Evolutionary conservation across 331 rosid genomes (phyloP).

Genomic region (Spiraea crenata): DNA sequence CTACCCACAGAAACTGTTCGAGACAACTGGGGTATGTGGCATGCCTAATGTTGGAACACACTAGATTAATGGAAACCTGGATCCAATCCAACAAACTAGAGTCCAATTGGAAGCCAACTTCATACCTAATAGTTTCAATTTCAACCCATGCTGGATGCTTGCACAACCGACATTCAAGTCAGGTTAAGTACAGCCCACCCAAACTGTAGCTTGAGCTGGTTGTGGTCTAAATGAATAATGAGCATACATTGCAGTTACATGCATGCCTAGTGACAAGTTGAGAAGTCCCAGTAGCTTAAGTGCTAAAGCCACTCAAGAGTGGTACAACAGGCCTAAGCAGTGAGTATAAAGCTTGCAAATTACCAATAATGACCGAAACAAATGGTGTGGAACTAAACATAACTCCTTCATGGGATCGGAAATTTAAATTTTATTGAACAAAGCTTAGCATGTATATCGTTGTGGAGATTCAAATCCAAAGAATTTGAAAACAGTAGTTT

Average conservation of each 20-base stretch:
- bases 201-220: neutral
- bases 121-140: neutral
- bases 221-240: neutral
- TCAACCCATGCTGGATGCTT: neutral
- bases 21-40: too few relatives aligned
- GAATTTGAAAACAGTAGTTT: conserved; percentile 22
- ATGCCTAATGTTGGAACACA: too few relatives aligned
- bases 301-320: neutral
- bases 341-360: neutral
- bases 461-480: conserved; percentile 26
- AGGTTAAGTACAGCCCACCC: neutral
- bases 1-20: too few relatives aligned
- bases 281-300: neutral
- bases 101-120: too few relatives aligned
- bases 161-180: neutral
- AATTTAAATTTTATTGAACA: conserved; percentile 21
- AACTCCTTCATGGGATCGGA: neutral
- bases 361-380: neutral
- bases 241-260: neutral
- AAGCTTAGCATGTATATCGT: conserved; percentile 20
- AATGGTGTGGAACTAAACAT: neutral
- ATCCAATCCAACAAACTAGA: too few relatives aligned
- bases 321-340: neutral
- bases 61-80: too few relatives aligned
- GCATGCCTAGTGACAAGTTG: neutral